Base-by-base conservation (phyloP, 2,329 filamentous ascomycete genomes). In the Aspergillus pseudoviridinutans region DNA sequence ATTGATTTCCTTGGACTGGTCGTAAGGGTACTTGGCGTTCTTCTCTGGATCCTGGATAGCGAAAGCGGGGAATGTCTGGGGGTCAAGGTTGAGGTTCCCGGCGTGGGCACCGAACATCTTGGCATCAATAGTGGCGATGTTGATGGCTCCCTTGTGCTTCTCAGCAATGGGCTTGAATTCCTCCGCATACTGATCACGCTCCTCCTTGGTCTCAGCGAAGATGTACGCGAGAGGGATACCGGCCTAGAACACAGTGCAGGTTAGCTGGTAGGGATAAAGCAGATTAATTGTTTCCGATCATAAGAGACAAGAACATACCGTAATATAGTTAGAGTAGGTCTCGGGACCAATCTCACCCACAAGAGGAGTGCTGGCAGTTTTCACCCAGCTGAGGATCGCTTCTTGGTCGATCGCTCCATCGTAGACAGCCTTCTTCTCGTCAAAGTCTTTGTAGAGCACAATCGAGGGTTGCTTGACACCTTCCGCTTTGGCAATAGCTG, bases 41-140 rank as follows among this genome's bases (percentile, higher is more conserved):
- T 96, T 96, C 76, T 84, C 83, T 55, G 88, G 91, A 75, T 97
- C 91, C 81, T 99, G 94, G 76, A 99, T 97, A 72, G 92, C 94
- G 78, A 99, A 99, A 60, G 93, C 88, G 61, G 94, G 94, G 88
- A 95, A 99, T 78, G 91, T 89, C 82, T 93, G 90, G 61, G 90
- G 85, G 80, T 96, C 91, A 63, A 99, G 90, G 86, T 99, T 99
- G 67, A 99, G 86, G 87, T 99, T 99, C 71, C 85, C 87, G 67
- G 91, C 92, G 80, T 99, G 94, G 67, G 93, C 92, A 74, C 94
- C 94, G 73, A 95, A 99, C 60, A 89, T 78, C 82, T 90, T 91
- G 66, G 94, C 92, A 73, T 99, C 94, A 70, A 99, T 97, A 71
- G 92, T 97, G 65, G 92, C 94, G 76, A 99, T 95, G 88, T 96